Evolutionary conservation across 192 early-diverging fungal genomes (phyloP).

Genomic region (Rhizoclosmatium globosum): DNA sequence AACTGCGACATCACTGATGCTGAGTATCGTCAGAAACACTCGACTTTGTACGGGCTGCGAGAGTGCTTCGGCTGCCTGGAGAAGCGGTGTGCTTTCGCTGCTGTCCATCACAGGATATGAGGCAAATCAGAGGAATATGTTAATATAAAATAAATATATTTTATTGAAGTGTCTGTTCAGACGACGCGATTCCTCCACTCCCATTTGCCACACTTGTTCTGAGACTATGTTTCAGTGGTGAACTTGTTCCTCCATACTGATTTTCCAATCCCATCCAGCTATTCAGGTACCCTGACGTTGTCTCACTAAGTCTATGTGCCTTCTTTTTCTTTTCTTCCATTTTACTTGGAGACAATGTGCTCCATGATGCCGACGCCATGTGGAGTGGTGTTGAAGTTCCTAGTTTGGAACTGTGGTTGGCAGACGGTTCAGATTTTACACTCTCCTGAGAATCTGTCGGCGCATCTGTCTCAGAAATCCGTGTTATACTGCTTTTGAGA

Average conservation of each 20-base stretch:
- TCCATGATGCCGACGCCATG: background rate
- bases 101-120: background rate
- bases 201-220: background rate
- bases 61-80: too few species aligned
- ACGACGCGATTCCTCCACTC: background rate
- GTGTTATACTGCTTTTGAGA: background rate
- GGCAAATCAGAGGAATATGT: too few species aligned
- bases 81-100: background rate
- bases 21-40: too few species aligned
- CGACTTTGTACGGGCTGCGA: too few species aligned
- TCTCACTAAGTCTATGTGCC: conserved; percentile 30
- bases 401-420: background rate
- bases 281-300: conserved; percentile 28
- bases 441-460: background rate
- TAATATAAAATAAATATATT: background rate
- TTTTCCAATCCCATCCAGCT: conserved; percentile 18
- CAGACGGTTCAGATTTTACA: background rate
- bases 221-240: background rate
- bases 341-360: conserved; percentile 12
- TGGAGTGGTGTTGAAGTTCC: background rate
- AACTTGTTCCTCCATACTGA: background rate
- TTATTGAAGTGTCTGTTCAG: background rate
- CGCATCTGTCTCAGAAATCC: background rate
- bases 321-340: conserved; percentile 33
- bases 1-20: too few species aligned